These are phyloP conservation scores for Eutrema salsugineum DNA, from an alignment of 441 rosid species.

Conservation along the genomic window DNA sequence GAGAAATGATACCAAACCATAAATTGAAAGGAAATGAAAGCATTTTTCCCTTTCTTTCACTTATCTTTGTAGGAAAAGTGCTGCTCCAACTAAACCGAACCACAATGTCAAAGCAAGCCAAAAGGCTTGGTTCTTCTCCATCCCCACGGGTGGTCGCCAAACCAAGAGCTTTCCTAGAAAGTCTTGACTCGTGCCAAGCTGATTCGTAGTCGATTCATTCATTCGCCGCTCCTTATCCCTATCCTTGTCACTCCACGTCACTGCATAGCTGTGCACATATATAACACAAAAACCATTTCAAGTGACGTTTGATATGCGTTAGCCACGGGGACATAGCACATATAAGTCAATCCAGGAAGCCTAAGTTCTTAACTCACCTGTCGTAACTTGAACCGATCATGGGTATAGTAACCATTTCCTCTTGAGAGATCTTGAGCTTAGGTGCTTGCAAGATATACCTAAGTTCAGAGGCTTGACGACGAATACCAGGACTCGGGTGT, in stretches of 20 bases:
- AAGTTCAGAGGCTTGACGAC: slow-evolving; percentile 94
- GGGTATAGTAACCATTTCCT: slow-evolving; percentile 92
- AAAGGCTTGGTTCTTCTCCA: slow-evolving; percentile 64
- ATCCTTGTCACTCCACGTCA: slow-evolving; percentile 76
- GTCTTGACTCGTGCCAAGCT: slow-evolving; percentile 67
- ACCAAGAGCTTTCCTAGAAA: slow-evolving; percentile 67
- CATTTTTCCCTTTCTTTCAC: neutral
- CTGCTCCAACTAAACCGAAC: slow-evolving; percentile 90
- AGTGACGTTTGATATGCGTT: neutral
- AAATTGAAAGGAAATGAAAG: slow-evolving; percentile 12
- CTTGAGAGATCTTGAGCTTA: slow-evolving; percentile 86
- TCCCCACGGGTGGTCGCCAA: slow-evolving; percentile 73
- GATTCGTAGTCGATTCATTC: slow-evolving; percentile 61
- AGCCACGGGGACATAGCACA: neutral
- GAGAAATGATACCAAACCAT: slow-evolving; percentile 24
- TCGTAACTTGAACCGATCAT: slow-evolving; percentile 81
- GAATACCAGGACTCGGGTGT: slow-evolving; percentile 75
- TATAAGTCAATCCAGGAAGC: neutral
- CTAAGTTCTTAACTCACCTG: slow-evolving; percentile 28
- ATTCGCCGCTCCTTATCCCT: slow-evolving; percentile 52
- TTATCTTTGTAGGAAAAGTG: slow-evolving; percentile 72
- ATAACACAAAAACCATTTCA: neutral
- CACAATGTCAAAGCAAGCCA: slow-evolving; percentile 80
- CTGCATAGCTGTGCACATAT: slow-evolving; percentile 75
- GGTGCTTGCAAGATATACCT: slow-evolving; percentile 94